Evolutionary conservation across 176 grass and related monocot species (phyloP).

Genomic region (Echinochloa phyllopogon): DNA sequence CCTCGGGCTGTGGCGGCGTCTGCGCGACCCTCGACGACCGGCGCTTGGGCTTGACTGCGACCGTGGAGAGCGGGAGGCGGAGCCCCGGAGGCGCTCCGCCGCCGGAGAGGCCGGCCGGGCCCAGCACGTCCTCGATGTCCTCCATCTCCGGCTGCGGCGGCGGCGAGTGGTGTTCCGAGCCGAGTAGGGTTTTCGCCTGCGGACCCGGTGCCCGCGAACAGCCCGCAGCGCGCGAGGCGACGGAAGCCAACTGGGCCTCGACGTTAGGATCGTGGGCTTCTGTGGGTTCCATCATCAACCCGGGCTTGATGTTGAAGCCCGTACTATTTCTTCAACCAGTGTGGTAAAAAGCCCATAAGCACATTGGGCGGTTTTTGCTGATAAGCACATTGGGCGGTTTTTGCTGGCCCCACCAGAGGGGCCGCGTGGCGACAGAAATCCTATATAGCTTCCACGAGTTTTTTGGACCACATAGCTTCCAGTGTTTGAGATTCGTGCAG

Average conservation of each 20-base stretch:
- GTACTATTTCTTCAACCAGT: too few relatives aligned
- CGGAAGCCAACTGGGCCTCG: constrained; percentile 4
- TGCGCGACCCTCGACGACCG: constrained; percentile 57
- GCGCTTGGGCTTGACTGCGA: constrained; percentile 74
- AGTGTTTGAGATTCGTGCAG: too few relatives aligned
- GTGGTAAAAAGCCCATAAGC: neutral
- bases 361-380: neutral
- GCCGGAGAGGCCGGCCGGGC: constrained; percentile 30
- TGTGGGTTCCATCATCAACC: too few relatives aligned
- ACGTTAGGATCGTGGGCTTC: neutral
- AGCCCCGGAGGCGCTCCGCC: constrained; percentile 63
- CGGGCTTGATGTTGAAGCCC: too few relatives aligned
- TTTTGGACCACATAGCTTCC: too few relatives aligned
- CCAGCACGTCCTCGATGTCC: constrained; percentile 88
- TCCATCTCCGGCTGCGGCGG: constrained; percentile 56
- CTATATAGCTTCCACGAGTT: too few relatives aligned
- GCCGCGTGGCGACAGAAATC: too few relatives aligned
- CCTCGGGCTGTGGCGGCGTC: constrained; percentile 40
- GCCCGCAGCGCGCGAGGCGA: neutral
- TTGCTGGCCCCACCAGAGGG: too few relatives aligned
- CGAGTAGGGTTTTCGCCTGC: constrained; percentile 56
- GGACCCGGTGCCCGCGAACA: neutral
- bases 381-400: too few relatives aligned
- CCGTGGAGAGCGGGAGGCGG: constrained; percentile 64
- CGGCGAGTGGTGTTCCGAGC: constrained; percentile 7